Base-by-base conservation (phyloP, 164 flowering plant genomes). In the Sedum album region DNA sequence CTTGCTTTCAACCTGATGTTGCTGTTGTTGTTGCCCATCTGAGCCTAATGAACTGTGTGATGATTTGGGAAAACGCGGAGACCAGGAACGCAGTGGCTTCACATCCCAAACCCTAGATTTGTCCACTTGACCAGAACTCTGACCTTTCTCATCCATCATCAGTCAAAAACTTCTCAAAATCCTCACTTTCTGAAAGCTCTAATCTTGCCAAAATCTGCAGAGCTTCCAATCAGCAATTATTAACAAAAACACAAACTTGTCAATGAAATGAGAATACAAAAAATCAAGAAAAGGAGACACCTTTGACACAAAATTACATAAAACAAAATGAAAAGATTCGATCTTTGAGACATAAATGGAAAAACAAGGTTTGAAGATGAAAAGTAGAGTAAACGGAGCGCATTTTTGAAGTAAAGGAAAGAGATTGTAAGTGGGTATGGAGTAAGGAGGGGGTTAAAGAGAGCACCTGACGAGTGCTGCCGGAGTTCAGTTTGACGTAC, bases 31-130 rank as follows among this genome's bases (percentile, higher is more conserved):
- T 9, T 68, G 67, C 38, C 39, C 65, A 46, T 77, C 80, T 31
- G 78, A 53, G 15, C 17, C 48, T 11, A 44, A 72, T 35, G 82
- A 70, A 41, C 71, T 79, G 2, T n/a, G n/a, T n/a, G 74, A 67
- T 13, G 82, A 69, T 41, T 79, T 66, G 26, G 93, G 83, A 73
- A 89, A 86, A 55, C 85, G 64, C 0, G 98, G 98, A 53, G 55
- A 81, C 67, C 90, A 78, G 68, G 76, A 51, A 26, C 95, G 77
- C 75, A 89, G 71, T 2, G 98, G 98, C 77, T 72, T 89, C 11
- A 92, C 88, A 78, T 87, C 79, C 70, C 84, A 72, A 60, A 92
- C 90, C 74, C 74, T 81, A 46, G 86, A 77, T 69, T 88, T 89
- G 48, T 86, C 91, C 20, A 79, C 36, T 57, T 38, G 30, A 65